A percentile compares a stretch with the other conserved stretches of the same genome.
Conservation (phyloP, 371 early-diverging fungal species). For the Vairimorpha necatrix region DNA sequence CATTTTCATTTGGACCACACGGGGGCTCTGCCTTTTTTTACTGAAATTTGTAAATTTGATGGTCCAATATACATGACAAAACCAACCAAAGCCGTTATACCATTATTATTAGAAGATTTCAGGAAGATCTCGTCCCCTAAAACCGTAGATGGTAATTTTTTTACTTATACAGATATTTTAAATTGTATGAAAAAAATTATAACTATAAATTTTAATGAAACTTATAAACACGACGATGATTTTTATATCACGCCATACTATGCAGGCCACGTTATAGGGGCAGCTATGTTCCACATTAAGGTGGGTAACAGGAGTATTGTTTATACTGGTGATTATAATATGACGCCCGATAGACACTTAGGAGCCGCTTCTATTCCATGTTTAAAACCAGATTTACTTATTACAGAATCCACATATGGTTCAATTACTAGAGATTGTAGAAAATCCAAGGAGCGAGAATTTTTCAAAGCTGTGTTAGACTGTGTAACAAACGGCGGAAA, state of each 20-base stretch:
- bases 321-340: slow-evolving; percentile 94
- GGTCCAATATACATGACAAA: slow-evolving; percentile 91
- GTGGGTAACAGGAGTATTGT: slow-evolving; percentile 68
- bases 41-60: slow-evolving; percentile 82
- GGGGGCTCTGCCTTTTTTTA: slow-evolving; percentile 85
- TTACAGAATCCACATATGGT: slow-evolving; percentile 88
- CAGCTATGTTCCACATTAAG: slow-evolving; percentile 83
- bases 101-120: slow-evolving; percentile 80
- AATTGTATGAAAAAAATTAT: slow-evolving; percentile 80
- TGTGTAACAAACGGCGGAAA: slow-evolving; percentile 79
- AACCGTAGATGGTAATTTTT: slow-evolving; percentile 66
- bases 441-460: slow-evolving; percentile 79
- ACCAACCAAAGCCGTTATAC: slow-evolving; percentile 85
- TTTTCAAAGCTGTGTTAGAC: slow-evolving; percentile 77
- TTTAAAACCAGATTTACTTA: slow-evolving; percentile 76
- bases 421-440: slow-evolving; percentile 85
- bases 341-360: slow-evolving; percentile 86
- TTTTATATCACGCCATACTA: slow-evolving; percentile 75
- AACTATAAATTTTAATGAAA: slow-evolving; percentile 71
- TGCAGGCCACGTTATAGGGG: slow-evolving; percentile 94
- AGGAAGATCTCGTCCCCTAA: slow-evolving; percentile 74
- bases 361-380: slow-evolving; percentile 84
- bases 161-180: slow-evolving; percentile 69
- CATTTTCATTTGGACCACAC: slow-evolving; percentile 95
- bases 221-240: slow-evolving; percentile 56